These are phyloP conservation scores for Byssothecium circinans DNA, from an alignment of 2,329 filamentous ascomycete species.

Conservation along the genomic window DNA sequence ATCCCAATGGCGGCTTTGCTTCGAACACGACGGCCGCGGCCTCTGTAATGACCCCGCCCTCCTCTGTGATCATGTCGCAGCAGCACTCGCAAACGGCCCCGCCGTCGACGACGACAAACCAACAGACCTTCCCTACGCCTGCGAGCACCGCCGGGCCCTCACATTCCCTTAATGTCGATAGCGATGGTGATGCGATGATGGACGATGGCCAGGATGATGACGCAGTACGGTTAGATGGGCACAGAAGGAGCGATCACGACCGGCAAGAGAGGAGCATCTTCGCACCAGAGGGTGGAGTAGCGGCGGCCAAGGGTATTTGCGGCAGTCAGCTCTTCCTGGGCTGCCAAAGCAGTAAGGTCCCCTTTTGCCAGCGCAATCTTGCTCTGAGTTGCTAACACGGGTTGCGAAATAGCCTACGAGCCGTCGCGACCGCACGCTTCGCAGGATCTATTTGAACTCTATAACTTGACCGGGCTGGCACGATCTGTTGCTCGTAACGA, in stretches of 20 bases:
- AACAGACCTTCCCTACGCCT: constrained; percentile 42
- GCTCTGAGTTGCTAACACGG: constrained; percentile 32
- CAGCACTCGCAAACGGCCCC: constrained; percentile 37
- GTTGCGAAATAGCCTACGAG: constrained; percentile 36
- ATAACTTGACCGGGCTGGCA: constrained; percentile 58
- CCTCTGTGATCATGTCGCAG: constrained; percentile 45
- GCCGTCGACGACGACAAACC: constrained; percentile 32
- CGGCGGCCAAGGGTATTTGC: constrained; percentile 33
- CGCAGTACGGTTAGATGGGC: constrained; percentile 29
- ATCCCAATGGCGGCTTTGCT: constrained; percentile 41
- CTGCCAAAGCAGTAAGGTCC: constrained; percentile 39
- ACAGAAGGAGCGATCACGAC: constrained; percentile 52
- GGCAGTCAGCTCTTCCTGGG: constrained; percentile 40
- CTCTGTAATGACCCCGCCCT: constrained; percentile 46
- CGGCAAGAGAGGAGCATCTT: constrained; percentile 42
- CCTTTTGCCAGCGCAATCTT: constrained; percentile 21
- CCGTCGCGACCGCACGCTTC: constrained; percentile 59
- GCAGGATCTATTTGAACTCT: constrained; percentile 62
- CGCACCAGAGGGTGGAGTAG: constrained; percentile 27
- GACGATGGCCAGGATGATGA: constrained; percentile 37
- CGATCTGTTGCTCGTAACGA: constrained; percentile 62
- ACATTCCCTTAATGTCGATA: constrained; percentile 39
- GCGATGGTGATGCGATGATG: constrained; percentile 49
- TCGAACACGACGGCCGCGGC: constrained; percentile 27
- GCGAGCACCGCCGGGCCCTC: constrained; percentile 41